Conservation (phyloP, 371 early-diverging fungal species). For the Actinomortierella wolfii region DNA sequence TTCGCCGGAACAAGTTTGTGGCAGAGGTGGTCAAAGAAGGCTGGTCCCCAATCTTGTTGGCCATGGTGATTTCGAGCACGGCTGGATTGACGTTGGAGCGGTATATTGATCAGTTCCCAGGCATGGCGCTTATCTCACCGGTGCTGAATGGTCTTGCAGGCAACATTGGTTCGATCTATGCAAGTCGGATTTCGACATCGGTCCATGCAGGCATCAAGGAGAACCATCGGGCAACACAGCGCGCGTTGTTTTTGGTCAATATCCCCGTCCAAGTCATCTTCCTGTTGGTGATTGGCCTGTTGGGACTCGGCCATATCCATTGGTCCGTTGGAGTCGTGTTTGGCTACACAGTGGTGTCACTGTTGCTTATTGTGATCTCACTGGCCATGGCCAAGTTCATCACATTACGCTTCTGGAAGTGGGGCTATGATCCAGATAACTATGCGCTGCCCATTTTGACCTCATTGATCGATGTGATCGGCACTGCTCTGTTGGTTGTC, state of each 20-base stretch:
- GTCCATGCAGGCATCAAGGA: constrained; percentile 65
- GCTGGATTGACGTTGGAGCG: constrained; percentile 81
- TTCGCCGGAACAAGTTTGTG: constrained; percentile 65
- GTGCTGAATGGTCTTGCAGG: constrained; percentile 80
- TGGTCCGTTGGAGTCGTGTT: constrained; percentile 31
- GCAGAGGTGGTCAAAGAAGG: constrained; percentile 68
- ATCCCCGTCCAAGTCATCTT: constrained; percentile 75
- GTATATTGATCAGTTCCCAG: constrained; percentile 73
- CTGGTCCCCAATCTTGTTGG: constrained; percentile 77
- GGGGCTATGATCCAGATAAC: constrained; percentile 82
- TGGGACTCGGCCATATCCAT: constrained; percentile 57
- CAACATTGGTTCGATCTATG: constrained; percentile 84
- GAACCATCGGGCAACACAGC: constrained; percentile 59
- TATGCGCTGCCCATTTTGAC: constrained; percentile 82
- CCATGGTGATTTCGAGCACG: constrained; percentile 79
- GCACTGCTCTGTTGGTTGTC: constrained; percentile 58
- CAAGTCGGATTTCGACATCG: constrained; percentile 79
- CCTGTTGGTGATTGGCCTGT: constrained; percentile 58
- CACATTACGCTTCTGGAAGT: constrained; percentile 66
- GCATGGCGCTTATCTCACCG: constrained; percentile 76
- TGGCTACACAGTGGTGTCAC: constrained; percentile 48
- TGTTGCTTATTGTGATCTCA: constrained; percentile 50
- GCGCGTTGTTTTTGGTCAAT: constrained; percentile 69
- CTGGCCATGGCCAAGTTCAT: constrained; percentile 60
- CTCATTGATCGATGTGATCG: constrained; percentile 64